Base-by-base conservation (phyloP, 495 filamentous ascomycete species). In the Xylaria intraflava region DNA sequence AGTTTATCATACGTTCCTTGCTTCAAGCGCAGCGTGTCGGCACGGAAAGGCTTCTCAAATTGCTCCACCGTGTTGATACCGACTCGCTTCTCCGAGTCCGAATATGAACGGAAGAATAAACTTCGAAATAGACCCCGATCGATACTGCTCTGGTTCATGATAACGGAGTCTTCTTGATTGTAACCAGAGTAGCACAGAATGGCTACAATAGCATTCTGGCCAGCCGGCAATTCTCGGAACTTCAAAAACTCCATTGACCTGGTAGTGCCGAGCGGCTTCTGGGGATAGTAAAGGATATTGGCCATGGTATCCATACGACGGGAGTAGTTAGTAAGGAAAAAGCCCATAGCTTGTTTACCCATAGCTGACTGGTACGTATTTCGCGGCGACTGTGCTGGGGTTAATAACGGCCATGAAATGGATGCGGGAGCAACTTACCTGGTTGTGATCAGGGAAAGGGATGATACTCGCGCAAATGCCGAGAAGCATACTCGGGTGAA, bases 321-420 rank as follows among this genome's bases (percentile, higher is more conserved):
- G 22, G 86, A 80, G 64, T 90, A 97, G 65, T 97, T 99, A 11
- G 94, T 97, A 31, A 97, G 79, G 76, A 95, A 96, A 51, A 96
- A 89, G 62, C 93, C 93, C 94, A 99, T 99, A 44, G 93, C 93
- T 78, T 99, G 93, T 74, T 99, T 99, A 73, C 93, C 93, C 93
- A 99, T 99, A 63, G 93, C 93, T 61, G 93, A 96, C 65, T 99
- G 94, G 72, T 97, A 97, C 3, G 93, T 99, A 66, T 97, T 97
- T 84, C 94, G 82, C 55, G 93, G 93, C 53, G 90, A 96, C 81
- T 90, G 56, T 3, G 48, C 4, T 33, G 41, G 23, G 23, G 38
- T 56, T 46, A 57, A 53, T 20, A 55, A 43, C 12, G 8, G 41
- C n/a, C 20, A 46, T 14, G 16, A 23, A 9, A 40, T 10, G 43